Percentiles rank a stretch among this genome's conserved stretches.
phyloP scores from a whole-genome alignment of 129 eudicot genomes.

The Artemisia tridentata region DNA sequence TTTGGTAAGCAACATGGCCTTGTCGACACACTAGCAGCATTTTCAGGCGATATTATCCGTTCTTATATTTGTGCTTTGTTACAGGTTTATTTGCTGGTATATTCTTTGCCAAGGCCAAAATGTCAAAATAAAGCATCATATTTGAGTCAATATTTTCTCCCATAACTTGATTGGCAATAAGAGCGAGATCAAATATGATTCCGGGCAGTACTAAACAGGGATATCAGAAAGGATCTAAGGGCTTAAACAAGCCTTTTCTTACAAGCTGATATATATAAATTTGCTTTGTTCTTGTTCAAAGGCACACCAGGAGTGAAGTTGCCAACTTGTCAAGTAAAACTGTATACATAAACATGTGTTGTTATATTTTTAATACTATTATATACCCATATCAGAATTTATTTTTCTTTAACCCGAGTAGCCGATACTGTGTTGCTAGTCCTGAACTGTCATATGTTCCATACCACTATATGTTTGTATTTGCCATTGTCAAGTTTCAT shows the following conservation, averaged over 20 bases:
- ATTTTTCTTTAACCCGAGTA: too few species aligned
- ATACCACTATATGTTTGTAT: too few species aligned
- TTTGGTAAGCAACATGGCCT: constrained; percentile 51
- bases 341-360: too few species aligned
- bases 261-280: neutral
- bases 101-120: constrained; percentile 74
- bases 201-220: constrained; percentile 2
- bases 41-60: constrained; percentile 8
- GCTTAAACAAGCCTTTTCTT: constrained; percentile 25
- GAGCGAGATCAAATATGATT: constrained; percentile 21
- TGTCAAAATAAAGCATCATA: constrained; percentile 45
- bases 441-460: too few species aligned
- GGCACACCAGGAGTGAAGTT: constrained; percentile 40
- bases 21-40: neutral
- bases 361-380: too few species aligned
- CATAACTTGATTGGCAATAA: constrained; percentile 17
- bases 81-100: constrained; percentile 82
- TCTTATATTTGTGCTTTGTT: constrained; percentile 5
- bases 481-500: too few species aligned
- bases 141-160: neutral
- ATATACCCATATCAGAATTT: too few species aligned
- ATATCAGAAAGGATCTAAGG: constrained; percentile 15
- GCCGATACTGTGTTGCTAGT: too few species aligned
- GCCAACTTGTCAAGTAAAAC: neutral
- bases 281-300: constrained; percentile 30